A percentile compares a stretch with the other conserved stretches of the same genome.
Evolutionary conservation across 331 rosid species (phyloP).

Genomic region (Quercus tomentella): DNA sequence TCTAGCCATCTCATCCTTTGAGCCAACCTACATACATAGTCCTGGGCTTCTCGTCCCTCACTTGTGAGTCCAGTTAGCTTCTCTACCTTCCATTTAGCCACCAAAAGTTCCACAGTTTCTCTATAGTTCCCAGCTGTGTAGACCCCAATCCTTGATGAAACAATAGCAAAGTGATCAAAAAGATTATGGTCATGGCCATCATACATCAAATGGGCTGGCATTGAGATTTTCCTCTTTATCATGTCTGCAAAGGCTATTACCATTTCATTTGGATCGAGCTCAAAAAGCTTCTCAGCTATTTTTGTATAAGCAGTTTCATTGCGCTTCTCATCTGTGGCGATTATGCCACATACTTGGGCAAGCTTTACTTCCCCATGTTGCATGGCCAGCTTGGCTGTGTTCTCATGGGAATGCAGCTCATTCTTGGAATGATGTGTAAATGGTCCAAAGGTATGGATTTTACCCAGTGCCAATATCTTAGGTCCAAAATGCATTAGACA

Average conservation of each 20-base stretch:
- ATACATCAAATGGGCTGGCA: no score
- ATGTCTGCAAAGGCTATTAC: slow-evolving; percentile 57
- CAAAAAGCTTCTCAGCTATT: slow-evolving; percentile 65
- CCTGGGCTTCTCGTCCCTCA: slow-evolving; percentile 67
- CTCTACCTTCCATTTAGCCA: background rate
- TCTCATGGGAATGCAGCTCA: slow-evolving; percentile 27
- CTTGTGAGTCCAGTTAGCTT: slow-evolving; percentile 54
- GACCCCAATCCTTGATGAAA: no score
- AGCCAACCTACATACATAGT: slow-evolving; percentile 58
- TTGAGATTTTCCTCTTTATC: no score
- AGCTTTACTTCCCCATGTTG: slow-evolving; percentile 57
- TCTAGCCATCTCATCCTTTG: slow-evolving; percentile 66
- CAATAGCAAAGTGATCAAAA: no score
- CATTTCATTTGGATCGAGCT: slow-evolving; percentile 67
- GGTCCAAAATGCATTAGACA: no score
- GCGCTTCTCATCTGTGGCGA: slow-evolving; percentile 76
- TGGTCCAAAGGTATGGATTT: slow-evolving; percentile 47
- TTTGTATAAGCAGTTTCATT: slow-evolving; percentile 75
- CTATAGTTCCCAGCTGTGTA: no score
- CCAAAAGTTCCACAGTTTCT: no score
- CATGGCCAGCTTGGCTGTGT: slow-evolving; percentile 30
- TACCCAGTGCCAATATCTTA: no score
- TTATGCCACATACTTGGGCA: slow-evolving; percentile 72
- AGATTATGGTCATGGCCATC: no score
- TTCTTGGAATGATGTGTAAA: slow-evolving; percentile 79